phyloP scores from a whole-genome alignment of 1,139 yeast species.

The Suhomyces yuchorum region DNA sequence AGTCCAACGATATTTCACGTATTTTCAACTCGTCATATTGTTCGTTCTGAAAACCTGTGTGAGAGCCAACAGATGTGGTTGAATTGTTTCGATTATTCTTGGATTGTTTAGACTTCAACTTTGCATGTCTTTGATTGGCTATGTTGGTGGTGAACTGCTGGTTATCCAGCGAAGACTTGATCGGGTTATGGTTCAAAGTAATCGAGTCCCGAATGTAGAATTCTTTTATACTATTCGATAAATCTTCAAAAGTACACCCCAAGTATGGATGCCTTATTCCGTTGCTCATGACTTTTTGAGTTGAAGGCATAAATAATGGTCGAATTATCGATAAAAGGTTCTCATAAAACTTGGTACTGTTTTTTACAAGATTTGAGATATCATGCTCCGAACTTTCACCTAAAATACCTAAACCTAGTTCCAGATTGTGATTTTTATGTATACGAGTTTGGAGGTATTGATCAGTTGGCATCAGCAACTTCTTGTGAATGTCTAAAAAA shows the following conservation, averaged over 20 bases:
- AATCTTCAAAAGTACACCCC: constrained; percentile 36
- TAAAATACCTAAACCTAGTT: constrained; percentile 29
- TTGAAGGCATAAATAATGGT: constrained; percentile 30
- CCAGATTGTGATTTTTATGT: constrained; percentile 21
- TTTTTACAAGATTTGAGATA: constrained; percentile 18
- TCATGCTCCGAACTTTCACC: constrained; percentile 16
- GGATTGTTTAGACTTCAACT: constrained; percentile 13
- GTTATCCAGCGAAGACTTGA: background rate
- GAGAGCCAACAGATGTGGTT: constrained; percentile 1
- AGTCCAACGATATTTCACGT: constrained; percentile 36
- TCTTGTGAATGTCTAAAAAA: constrained; percentile 38
- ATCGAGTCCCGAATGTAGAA: constrained; percentile 20
- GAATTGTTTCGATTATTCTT: constrained; percentile 15
- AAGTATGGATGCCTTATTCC: constrained; percentile 28
- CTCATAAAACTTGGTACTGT: constrained; percentile 27
- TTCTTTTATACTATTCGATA: constrained; percentile 31
- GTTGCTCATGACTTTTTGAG: constrained; percentile 21
- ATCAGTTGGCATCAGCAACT: constrained; percentile 43
- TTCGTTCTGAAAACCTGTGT: constrained; percentile 14
- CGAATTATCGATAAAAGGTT: constrained; percentile 23
- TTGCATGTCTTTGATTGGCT: constrained; percentile 7
- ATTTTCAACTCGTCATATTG: constrained; percentile 32
- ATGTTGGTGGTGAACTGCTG: background rate
- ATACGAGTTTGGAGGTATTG: constrained; percentile 35
- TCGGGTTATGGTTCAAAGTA: background rate